Conservation (phyloP, 768 basidiomycete species). For the Psilocybe cubensis region DNA sequence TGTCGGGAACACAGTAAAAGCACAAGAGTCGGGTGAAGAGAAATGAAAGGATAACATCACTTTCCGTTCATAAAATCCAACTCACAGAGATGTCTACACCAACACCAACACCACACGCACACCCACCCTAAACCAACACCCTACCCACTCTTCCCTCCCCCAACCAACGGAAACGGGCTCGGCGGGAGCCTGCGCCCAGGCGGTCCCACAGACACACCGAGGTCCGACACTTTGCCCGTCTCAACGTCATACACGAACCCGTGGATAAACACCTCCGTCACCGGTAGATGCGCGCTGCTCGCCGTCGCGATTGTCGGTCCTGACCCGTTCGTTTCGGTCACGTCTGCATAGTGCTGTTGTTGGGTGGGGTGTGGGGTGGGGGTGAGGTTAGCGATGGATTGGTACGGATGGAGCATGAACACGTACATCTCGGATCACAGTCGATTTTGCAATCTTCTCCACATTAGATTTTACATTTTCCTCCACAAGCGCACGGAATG, state of each 20-base stretch:
- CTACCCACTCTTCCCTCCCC: not conserved
- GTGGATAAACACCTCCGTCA: slow-evolving; percentile 42
- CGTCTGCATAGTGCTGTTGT: not conserved
- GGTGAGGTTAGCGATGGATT: not conserved
- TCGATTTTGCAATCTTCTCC: slow-evolving; percentile 27
- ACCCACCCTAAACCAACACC: not conserved
- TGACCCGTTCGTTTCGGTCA: not conserved
- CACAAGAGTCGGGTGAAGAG: too few species aligned
- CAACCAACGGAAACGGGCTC: slow-evolving; percentile 26
- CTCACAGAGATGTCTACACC: too few species aligned
- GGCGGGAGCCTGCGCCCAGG: slow-evolving; percentile 34
- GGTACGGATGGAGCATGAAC: not conserved
- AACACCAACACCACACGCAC: too few species aligned
- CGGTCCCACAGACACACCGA: slow-evolving; percentile 44
- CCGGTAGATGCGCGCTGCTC: not conserved
- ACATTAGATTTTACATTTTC: slow-evolving; percentile 42
- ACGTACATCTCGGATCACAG: slow-evolving; percentile 34
- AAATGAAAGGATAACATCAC: too few species aligned
- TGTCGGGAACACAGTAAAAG: too few species aligned
- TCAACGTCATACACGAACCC: slow-evolving; percentile 66
- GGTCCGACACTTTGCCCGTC: slow-evolving; percentile 50
- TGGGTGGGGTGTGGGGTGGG: not conserved
- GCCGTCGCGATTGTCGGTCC: not conserved
- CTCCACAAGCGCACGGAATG: slow-evolving; percentile 46
- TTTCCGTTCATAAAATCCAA: too few species aligned